Evolutionary conservation across 2,329 filamentous ascomycete species (phyloP).

Genomic region (Cadophora sp.): DNA sequence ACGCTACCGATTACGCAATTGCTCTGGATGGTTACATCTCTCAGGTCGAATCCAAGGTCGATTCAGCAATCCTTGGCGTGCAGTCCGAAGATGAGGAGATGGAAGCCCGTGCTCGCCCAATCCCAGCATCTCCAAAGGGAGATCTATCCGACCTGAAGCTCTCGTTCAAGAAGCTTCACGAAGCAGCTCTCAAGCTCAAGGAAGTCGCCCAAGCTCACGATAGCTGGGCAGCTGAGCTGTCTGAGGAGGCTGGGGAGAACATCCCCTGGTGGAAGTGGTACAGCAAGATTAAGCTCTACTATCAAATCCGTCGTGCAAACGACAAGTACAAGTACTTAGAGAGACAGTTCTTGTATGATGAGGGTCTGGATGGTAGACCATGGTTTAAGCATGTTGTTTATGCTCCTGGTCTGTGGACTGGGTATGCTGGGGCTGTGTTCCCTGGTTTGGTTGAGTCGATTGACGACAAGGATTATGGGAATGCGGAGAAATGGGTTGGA

Average conservation of each 20-base stretch:
- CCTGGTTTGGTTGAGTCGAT: slow-evolving; percentile 69
- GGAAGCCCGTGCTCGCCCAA: slow-evolving; percentile 42
- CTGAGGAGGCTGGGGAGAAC: slow-evolving; percentile 54
- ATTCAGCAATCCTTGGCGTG: slow-evolving; percentile 32
- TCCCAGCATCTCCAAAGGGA: slow-evolving; percentile 30
- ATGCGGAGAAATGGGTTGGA: slow-evolving; percentile 63
- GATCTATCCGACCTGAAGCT: slow-evolving; percentile 36
- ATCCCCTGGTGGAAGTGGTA: slow-evolving; percentile 83
- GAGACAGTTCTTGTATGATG: slow-evolving; percentile 76
- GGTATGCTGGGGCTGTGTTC: slow-evolving; percentile 79
- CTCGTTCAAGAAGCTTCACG: slow-evolving; percentile 41
- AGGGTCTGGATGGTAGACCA: slow-evolving; percentile 76
- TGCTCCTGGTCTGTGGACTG: slow-evolving; percentile 89
- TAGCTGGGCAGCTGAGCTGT: slow-evolving; percentile 39
- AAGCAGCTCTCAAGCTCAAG: slow-evolving; percentile 37
- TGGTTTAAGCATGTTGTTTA: slow-evolving; percentile 98
- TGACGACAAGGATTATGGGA: slow-evolving; percentile 62
- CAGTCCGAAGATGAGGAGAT: slow-evolving; percentile 38
- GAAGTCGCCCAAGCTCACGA: slow-evolving; percentile 40
- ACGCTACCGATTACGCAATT: slow-evolving; percentile 53
- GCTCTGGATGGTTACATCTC: slow-evolving; percentile 44
- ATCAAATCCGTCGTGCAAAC: slow-evolving; percentile 72
- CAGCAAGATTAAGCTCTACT: slow-evolving; percentile 68
- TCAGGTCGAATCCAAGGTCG: slow-evolving; percentile 42
- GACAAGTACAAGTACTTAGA: slow-evolving; percentile 85